Evolutionary conservation across 352 stramenopile genomes (phyloP).

Genomic region (Phytophthora sp.): DNA sequence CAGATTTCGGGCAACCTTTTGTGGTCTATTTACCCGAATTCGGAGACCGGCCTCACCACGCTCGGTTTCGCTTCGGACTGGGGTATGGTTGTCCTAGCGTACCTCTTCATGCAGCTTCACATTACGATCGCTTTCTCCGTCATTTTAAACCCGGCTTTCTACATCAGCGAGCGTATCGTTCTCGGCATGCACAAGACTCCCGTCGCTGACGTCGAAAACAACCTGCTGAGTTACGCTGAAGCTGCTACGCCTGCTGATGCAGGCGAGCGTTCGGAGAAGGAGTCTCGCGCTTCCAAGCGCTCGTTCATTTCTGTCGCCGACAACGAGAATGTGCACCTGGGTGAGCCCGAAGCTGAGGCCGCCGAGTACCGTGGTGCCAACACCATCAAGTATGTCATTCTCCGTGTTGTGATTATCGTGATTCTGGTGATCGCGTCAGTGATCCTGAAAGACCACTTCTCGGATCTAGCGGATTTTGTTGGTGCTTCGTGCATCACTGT

Average conservation of each 20-base stretch:
- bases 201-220: conserved; percentile 29
- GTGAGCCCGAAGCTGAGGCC: conserved; percentile 13
- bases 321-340: background rate
- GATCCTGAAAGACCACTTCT: conserved; percentile 54
- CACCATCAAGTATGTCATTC: conserved; percentile 42
- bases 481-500: conserved; percentile 48
- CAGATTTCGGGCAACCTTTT: conserved; percentile 62
- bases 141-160: conserved; percentile 40
- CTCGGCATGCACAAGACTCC: conserved; percentile 43
- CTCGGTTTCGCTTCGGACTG: conserved; percentile 38
- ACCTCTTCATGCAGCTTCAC: conserved; percentile 45
- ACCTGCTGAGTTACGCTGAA: conserved; percentile 11
- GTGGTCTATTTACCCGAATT: conserved; percentile 49
- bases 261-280: background rate
- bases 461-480: conserved; percentile 44
- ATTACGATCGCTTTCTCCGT: conserved; percentile 35
- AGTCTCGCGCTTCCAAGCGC: background rate
- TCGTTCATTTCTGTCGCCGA: background rate
- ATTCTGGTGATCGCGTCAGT: conserved; percentile 40
- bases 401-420: conserved; percentile 41
- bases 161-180: conserved; percentile 40
- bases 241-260: background rate
- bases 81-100: conserved; percentile 37
- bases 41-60: conserved; percentile 14
- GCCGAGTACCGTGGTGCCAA: conserved; percentile 42